Base-by-base conservation (phyloP, 768 basidiomycete genomes). In the Podaxis carcinomalis region DNA sequence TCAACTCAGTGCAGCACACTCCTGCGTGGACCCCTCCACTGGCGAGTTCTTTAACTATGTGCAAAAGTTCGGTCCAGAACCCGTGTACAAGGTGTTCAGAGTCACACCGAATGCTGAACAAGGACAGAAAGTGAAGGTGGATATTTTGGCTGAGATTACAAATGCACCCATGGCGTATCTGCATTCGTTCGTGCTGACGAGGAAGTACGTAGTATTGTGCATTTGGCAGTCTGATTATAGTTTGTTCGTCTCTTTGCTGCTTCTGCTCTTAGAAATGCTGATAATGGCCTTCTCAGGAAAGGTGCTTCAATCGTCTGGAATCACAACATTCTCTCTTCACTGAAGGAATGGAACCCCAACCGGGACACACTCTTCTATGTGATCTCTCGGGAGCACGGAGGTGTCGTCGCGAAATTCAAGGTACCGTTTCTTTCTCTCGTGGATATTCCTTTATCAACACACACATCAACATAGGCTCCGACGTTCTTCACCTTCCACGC, bases 141-240 rank as follows among this genome's bases (percentile, higher is more conserved):
- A 58, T 58, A 58, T 58, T 28, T 42, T 59, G 28, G 50, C 51
- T 35, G 51, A 52, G 51, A 59, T 59, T 21, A 52, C 39, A 16
- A 51, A 59, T 36, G 50, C 50, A 14, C 58, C 50, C 11, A 59
- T 59, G 58, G 50, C 28, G 39, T 59, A 59, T 52, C 14, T 59
- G 16, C 58, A 59, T 10, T 59, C 58, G n/a, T 59, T 59, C 42
- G 58, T 19, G 7, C 5, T 52, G 9, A 58, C 57, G 36, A 51
- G 39, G 27, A 58, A 42, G 21, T 59, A 52, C 35, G 40, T 52
- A n/a, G 50, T 52, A n/a, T 9, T 44, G 25, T 32, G 39, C n/a
- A 39, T 52, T 3, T 59, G 58, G 58, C 51, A 59, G 39, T 52
- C 39, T 13, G 58, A 59, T 40, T 59, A 52, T 11, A 27, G 39